Evolutionary conservation across 2,329 filamentous ascomycete species (phyloP), one percentile per base, ranked within the genome.

Genomic region (Grosmannia huntii): DNA sequence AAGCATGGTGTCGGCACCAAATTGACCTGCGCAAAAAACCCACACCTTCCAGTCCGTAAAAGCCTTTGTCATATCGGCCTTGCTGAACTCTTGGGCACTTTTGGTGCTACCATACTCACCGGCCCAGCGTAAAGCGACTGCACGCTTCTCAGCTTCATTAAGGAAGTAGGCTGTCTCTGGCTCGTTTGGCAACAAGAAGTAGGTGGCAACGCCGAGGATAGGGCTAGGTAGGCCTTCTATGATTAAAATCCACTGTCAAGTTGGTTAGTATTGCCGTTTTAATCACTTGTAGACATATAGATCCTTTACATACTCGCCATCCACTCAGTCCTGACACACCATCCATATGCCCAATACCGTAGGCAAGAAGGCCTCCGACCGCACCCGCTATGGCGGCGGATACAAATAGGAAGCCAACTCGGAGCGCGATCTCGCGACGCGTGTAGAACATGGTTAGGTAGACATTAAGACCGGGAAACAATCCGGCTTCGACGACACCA

Each of bases 391-490:
- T 73, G 1, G 87, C 86, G 1, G 86, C 80, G 49, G 77, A 81
- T 55, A 86, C 83, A 66, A 90, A 89, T 0, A 90, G 76, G 64
- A 88, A 89, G 1, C 84, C 85, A 4, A 89, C 83, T 2, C 87
- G 81, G 50, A 89, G 71, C 5, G 85, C 86, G 1, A 90, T 77
- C 69, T 90, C 86, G 28, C 78, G 76, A 66, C 86, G 86, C 53
- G 82, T 86, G 71, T 90, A 90, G 74, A 89, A 90, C 63, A 89
- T 79, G 0, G 86, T 89, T 21, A 90, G 75, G 64, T 89, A 89
- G 23, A 86, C 71, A 5, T 80, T 83, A 62, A 87, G 71, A 0
- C 86, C 85, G 0, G 86, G 86, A 62, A 89, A 88, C 0, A 89
- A 71, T 0, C 85, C 86, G 0, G 82, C 85, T 69, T 89, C 86